Percentiles rank a stretch among this genome's conserved stretches.
These are phyloP conservation scores for Phytophthora tentaculata DNA, from an alignment of 352 stramenopile genomes.

Conservation along the genomic window DNA sequence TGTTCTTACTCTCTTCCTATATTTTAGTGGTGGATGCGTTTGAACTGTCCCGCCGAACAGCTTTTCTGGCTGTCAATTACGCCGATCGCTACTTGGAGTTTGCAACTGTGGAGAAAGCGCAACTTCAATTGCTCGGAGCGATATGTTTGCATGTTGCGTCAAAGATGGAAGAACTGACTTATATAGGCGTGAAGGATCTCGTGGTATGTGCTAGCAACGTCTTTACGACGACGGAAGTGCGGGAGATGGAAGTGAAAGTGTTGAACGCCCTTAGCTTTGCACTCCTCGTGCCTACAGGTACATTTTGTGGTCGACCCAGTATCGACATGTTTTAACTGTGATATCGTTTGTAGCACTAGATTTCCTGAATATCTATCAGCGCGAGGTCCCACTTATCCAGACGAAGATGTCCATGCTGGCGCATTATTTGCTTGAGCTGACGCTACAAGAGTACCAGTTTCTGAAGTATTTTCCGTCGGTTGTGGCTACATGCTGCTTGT, in stretches of 20 bases:
- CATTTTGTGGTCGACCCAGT: neutral
- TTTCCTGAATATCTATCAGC: conserved; percentile 91
- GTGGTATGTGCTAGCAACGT: conserved; percentile 92
- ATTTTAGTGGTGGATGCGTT: conserved; percentile 90
- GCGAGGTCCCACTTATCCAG: conserved; percentile 83
- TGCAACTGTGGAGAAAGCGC: conserved; percentile 89
- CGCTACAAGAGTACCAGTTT: conserved; percentile 90
- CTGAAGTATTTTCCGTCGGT: conserved; percentile 85
- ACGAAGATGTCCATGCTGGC: conserved; percentile 88
- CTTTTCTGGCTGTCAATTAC: conserved; percentile 91
- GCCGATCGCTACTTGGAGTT: conserved; percentile 89
- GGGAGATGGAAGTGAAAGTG: conserved; percentile 92
- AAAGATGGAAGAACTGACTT: conserved; percentile 93
- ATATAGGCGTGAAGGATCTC: conserved; percentile 92
- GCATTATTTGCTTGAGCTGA: conserved; percentile 88
- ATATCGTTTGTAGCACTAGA: conserved; percentile 62
- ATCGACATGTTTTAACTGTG: neutral
- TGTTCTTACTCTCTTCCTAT: neutral
- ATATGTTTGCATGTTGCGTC: conserved; percentile 91
- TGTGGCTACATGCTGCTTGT: conserved; percentile 85
- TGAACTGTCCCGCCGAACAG: conserved; percentile 90
- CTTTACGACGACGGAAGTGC: conserved; percentile 87
- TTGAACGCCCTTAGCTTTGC: conserved; percentile 92
- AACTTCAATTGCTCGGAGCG: conserved; percentile 90
- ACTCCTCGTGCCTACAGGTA: conserved; percentile 88